Evolutionary conservation across 768 basidiomycete species (phyloP).

Genomic region (Pleurotus tuber-regium): DNA sequence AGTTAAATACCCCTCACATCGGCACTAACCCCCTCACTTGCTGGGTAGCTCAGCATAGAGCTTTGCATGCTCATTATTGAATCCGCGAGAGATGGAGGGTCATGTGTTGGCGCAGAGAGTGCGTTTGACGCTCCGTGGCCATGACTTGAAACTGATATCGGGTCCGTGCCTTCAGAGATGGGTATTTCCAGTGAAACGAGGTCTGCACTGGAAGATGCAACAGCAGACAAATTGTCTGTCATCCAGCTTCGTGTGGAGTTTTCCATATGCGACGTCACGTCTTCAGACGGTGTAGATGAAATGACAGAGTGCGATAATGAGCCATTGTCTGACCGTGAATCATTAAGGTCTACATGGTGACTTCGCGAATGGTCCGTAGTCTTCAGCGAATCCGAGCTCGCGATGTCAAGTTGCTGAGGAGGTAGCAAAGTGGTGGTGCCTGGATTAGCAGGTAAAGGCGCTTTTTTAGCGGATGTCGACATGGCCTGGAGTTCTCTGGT

Average conservation of each 20-base stretch:
- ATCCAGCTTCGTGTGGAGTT: constrained; percentile 39
- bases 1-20: not conserved
- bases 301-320: constrained; percentile 31
- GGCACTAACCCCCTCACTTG: constrained; percentile 17
- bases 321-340: constrained; percentile 27
- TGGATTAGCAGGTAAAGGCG: constrained; percentile 18
- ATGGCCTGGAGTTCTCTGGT: constrained; percentile 43
- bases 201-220: not conserved
- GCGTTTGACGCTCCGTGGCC: constrained; percentile 19
- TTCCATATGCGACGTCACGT: constrained; percentile 24
- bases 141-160: constrained; percentile 15
- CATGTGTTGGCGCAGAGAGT: too few species aligned
- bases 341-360: constrained; percentile 5
- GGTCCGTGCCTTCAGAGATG: constrained; percentile 10
- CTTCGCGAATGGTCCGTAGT: constrained; percentile 1
- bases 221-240: constrained; percentile 10
- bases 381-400: not conserved
- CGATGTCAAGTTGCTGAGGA: not conserved
- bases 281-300: constrained; percentile 40
- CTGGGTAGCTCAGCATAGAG: constrained; percentile 29
- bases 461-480: constrained; percentile 5
- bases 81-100: constrained; percentile 32
- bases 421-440: constrained; percentile 3
- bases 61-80: constrained; percentile 35
- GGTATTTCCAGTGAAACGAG: not conserved